Percentiles rank a stretch among this genome's conserved stretches.
Evolutionary conservation across 2,329 filamentous ascomycete species (phyloP).

Genomic region (Bipolaris bicolor): DNA sequence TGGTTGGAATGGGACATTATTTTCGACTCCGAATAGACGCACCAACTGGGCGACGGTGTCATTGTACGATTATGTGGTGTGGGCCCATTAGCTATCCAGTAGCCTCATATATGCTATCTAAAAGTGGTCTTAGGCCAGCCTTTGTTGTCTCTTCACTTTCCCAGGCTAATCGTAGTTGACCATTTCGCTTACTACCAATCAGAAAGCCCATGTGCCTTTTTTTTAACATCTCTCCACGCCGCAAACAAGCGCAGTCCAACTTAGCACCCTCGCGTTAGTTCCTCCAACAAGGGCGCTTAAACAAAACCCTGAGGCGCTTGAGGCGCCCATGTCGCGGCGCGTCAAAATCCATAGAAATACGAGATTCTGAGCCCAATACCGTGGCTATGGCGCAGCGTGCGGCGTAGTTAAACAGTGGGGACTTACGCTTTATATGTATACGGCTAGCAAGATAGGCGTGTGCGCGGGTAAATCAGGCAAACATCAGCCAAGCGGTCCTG

Average conservation of each 20-base stretch:
- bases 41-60: not conserved
- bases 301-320: too few species aligned
- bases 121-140: not conserved
- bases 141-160: not conserved
- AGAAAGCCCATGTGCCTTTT: not conserved
- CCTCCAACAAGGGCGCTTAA: slow-evolving; percentile 6
- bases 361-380: too few species aligned
- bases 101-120: not conserved
- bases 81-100: not conserved
- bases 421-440: too few species aligned
- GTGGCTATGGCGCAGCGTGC: too few species aligned
- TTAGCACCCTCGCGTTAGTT: not conserved
- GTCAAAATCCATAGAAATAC: too few species aligned
- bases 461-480: too few species aligned
- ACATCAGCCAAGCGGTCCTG: too few species aligned
- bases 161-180: not conserved
- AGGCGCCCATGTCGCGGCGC: too few species aligned
- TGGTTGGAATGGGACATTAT: too few species aligned
- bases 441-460: too few species aligned
- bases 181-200: not conserved
- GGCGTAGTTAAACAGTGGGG: too few species aligned
- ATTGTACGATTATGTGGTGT: not conserved
- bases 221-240: too few species aligned
- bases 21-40: not conserved
- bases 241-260: not conserved